Base-by-base conservation (phyloP, 495 filamentous ascomycete genomes). In the Penicillium taxi region DNA sequence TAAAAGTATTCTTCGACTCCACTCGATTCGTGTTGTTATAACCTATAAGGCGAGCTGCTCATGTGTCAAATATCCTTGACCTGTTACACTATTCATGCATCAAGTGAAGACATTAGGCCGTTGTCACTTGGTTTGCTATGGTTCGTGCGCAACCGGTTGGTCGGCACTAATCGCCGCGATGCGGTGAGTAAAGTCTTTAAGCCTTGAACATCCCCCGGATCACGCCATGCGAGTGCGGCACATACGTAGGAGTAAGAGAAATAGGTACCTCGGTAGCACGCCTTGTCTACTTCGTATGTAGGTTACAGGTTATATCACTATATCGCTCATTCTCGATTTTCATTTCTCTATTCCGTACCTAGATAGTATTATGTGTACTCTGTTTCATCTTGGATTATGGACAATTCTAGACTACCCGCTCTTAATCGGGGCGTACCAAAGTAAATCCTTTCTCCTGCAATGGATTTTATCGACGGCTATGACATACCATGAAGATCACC, bases 1-100 rank as follows among this genome's bases (percentile, higher is more conserved):
- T 66, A 66, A 66, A 47, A 50, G 43, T 36, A 40, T 48, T 26
- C 28, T 42, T 32, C 19, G 32, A 32, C 42, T 29, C 27, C 35
- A 21, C 20, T 23, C 13, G n/a, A 32, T 16, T 8, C n/a, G 14
- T 7, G 14, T 7, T 23, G 32, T 19, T 22, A 35, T 21, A 12
- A 14, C n/a, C 21, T 22, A n/a, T 17, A 3, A 20, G 13, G 6
- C 3, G 21, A 14, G 21, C 32, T 23, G 18, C 9, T 38, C 26
- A 22, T 14, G 22, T 34, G 14, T 25, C 19, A 23, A 15, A 28
- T 39, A 11, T 26, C 30, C 39, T 30, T 19, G 32, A 42, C 32
- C 39, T 42, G 21, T 16, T 18, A 15, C 22, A 13, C 9, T 4
- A n/a, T 11, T 20, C 29, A 5, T 32, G 29, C 15, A 32, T 16